Conservation (phyloP, 805 yeast genomes). For the Wickerhamiella sorbophila region DNA sequence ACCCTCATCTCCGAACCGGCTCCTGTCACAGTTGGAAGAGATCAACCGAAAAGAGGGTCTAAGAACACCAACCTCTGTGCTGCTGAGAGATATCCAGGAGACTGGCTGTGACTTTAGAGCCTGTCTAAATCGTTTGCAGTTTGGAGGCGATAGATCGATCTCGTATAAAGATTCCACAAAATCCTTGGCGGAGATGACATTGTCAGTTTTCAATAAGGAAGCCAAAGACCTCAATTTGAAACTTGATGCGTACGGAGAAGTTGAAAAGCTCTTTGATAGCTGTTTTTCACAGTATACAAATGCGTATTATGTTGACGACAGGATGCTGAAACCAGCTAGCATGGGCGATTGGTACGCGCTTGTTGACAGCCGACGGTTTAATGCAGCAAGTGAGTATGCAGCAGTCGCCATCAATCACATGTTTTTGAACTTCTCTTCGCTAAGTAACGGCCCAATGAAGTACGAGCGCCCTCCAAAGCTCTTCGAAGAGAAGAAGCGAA, state of each 20-base stretch:
- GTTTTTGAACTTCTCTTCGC: conserved; percentile 34
- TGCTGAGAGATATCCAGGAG: conserved; percentile 52
- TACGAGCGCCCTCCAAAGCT: conserved; percentile 13
- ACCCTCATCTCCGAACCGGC: conserved; percentile 37
- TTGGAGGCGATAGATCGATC: conserved; percentile 25
- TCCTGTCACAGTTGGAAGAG: conserved; percentile 34
- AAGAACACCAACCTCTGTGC: conserved; percentile 32
- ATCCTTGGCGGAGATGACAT: background rate
- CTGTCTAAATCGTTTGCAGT: conserved; percentile 72
- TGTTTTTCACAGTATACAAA: conserved; percentile 55
- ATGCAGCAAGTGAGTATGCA: conserved; percentile 11
- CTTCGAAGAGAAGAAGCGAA: conserved; percentile 21
- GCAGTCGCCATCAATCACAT: conserved; percentile 22
- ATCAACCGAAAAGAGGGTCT: conserved; percentile 45
- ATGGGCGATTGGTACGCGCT: conserved; percentile 68
- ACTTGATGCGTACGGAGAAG: conserved; percentile 6
- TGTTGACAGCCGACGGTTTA: conserved; percentile 33
- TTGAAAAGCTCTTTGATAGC: conserved; percentile 49
- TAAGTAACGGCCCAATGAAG: conserved; percentile 29
- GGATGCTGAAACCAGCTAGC: conserved; percentile 30
- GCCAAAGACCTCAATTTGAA: background rate
- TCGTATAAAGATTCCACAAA: background rate
- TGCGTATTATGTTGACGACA: conserved; percentile 48
- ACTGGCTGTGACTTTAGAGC: conserved; percentile 78
- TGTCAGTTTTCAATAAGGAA: background rate